phyloP scores from a whole-genome alignment of 148 eudicot genomes.

The Chenopodium berlandieri region DNA sequence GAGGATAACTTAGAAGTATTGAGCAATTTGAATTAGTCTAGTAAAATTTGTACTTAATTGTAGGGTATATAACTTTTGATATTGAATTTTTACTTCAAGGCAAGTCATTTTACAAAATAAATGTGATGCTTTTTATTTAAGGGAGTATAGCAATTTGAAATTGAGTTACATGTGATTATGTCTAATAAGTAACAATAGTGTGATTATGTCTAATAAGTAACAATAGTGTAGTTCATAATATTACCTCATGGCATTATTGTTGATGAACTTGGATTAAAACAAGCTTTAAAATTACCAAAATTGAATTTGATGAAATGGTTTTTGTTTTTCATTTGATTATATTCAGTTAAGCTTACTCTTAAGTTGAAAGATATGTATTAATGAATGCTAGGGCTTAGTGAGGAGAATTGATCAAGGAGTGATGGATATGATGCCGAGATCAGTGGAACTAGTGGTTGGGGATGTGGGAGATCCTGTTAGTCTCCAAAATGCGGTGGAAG shows the following conservation, averaged over 20 bases:
- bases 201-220: not conserved
- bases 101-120: not conserved
- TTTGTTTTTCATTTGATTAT: not conserved
- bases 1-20: not conserved
- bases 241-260: not conserved
- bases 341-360: slow-evolving; percentile 4
- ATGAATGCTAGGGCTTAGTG: slow-evolving; percentile 60
- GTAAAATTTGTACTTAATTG: not conserved
- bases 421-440: slow-evolving; percentile 81
- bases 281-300: not conserved
- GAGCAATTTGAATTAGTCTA: not conserved
- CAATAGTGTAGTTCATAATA: not conserved
- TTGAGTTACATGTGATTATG: not conserved
- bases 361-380: not conserved
- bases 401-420: slow-evolving; percentile 67
- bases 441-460: slow-evolving; percentile 84
- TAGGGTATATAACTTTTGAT: not conserved
- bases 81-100: too few relatives aligned
- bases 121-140: not conserved
- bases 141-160: not conserved
- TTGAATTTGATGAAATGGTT: not conserved
- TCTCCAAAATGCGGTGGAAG: slow-evolving; percentile 60
- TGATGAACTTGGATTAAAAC: not conserved
- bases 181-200: not conserved
- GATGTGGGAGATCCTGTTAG: slow-evolving; percentile 88